A percentile compares a stretch with the other conserved stretches of the same genome.
Conservation (phyloP, 192 early-diverging fungal species). For the Coemansia sp. region DNA sequence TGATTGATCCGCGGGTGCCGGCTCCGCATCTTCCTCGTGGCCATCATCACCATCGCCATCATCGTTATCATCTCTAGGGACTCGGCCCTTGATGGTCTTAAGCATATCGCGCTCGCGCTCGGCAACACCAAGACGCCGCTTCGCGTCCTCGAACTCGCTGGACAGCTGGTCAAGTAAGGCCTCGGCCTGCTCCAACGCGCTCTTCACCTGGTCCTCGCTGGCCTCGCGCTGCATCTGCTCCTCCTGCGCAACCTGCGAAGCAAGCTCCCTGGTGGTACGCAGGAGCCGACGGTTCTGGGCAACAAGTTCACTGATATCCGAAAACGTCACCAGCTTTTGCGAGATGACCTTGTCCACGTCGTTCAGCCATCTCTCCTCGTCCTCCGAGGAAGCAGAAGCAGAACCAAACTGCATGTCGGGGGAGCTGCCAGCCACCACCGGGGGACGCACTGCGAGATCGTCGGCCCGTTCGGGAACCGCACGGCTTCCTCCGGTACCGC, state of each 20-base stretch:
- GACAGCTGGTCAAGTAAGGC: conserved; percentile 55
- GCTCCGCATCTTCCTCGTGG: not conserved
- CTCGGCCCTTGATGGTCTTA: conserved; percentile 32
- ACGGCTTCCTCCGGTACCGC: conserved; percentile 11
- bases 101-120: conserved; percentile 64
- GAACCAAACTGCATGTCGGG: not conserved
- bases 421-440: conserved; percentile 4
- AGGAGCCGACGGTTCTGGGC: conserved; percentile 66
- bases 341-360: conserved; percentile 58
- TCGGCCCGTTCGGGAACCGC: conserved; percentile 37
- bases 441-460: not conserved
- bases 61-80: conserved; percentile 5
- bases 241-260: conserved; percentile 55
- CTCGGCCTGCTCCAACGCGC: conserved; percentile 58
- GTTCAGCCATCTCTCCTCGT: conserved; percentile 40
- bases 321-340: conserved; percentile 58
- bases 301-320: conserved; percentile 57
- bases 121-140: conserved; percentile 53
- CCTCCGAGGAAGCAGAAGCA: not conserved
- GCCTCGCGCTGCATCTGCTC: conserved; percentile 43
- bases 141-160: conserved; percentile 55
- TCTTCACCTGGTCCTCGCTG: conserved; percentile 54
- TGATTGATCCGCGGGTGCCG: not conserved
- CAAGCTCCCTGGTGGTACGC: conserved; percentile 60
- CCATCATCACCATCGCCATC: not conserved